Conservation (phyloP, 1,139 yeast species). For the Meyerozyma elateridarum region DNA sequence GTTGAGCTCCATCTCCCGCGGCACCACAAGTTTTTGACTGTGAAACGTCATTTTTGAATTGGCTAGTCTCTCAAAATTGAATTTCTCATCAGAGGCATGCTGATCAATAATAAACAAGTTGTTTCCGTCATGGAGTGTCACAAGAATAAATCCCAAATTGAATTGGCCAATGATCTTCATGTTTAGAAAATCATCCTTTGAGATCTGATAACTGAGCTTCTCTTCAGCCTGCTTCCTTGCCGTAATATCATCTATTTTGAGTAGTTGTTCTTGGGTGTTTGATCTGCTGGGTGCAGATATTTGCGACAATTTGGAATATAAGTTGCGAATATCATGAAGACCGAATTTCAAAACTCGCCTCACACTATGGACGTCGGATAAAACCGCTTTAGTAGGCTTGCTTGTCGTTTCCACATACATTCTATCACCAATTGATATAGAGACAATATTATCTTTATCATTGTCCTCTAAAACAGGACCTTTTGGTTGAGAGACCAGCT, state of each 20-base stretch:
- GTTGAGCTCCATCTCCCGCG: slow-evolving; percentile 59
- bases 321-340: too few species aligned
- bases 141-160: slow-evolving; percentile 84
- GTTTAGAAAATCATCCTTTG: slow-evolving; percentile 56
- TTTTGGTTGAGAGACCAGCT: too few species aligned
- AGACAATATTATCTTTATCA: too few species aligned
- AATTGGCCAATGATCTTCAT: slow-evolving; percentile 91
- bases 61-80: slow-evolving; percentile 72
- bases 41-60: slow-evolving; percentile 38
- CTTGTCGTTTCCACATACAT: too few species aligned
- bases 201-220: slow-evolving; percentile 48
- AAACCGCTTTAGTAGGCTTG: too few species aligned
- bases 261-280: neutral
- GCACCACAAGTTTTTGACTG: slow-evolving; percentile 68
- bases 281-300: neutral
- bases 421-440: too few species aligned
- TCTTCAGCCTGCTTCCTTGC: slow-evolving; percentile 46
- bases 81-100: slow-evolving; percentile 96
- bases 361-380: too few species aligned
- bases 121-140: slow-evolving; percentile 33
- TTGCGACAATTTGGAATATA: too few species aligned
- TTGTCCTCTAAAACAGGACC: too few species aligned
- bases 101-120: slow-evolving; percentile 89
- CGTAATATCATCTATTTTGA: slow-evolving; percentile 17
- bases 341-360: too few species aligned